Evolutionary conservation across 257 asterid species (phyloP), one percentile per base, ranked within the genome.

Genomic region (Scutellaria baicalensis): DNA sequence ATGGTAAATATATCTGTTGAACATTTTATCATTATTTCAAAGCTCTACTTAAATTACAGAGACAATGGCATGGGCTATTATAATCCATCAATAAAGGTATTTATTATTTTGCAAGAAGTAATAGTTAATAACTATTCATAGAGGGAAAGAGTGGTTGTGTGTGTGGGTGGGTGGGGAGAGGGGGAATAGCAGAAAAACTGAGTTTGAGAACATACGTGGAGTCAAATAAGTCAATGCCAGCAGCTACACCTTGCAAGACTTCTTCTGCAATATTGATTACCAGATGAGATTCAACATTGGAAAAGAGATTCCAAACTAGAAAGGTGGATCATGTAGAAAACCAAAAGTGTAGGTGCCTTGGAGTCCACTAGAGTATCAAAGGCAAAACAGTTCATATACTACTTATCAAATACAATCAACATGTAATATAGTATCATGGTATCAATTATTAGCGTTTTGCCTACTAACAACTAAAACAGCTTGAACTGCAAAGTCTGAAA

Each of bases 181-280:
- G 57, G 4, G 12, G 35, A n/a, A 55, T 20, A 64, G 73, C 44
- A 40, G 31, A 45, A 47, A 63, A 21, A 51, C 38, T 33, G 35
- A 69, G 35, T 16, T 64, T 54, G 73, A 70, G 48, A 73, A 71
- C 92, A 42, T 86, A 91, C 99, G 85, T 77, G 66, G 97, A 93
- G 77, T 93, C 96, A 81, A 93, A 93, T 63, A 93, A 82, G 82
- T 91, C 99, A 42, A 93, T 68, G 71, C 97, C 99, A 14, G 93
- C 91, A 68, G 97, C 93, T 72, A 91, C 93, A 67, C 99, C 96
- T 83, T 91, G 96, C 84, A 93, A 80, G 54, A 93, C 85, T 87
- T 93, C 99, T 77, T 89, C 99, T 93, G 86, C 89, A 75, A 59
- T 63, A 78, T 72, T 58, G 65, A 69, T 51, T 67, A 71, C 40